phyloP scores from a whole-genome alignment of 108 stramenopile species.

The Discostella stelligeroides region DNA sequence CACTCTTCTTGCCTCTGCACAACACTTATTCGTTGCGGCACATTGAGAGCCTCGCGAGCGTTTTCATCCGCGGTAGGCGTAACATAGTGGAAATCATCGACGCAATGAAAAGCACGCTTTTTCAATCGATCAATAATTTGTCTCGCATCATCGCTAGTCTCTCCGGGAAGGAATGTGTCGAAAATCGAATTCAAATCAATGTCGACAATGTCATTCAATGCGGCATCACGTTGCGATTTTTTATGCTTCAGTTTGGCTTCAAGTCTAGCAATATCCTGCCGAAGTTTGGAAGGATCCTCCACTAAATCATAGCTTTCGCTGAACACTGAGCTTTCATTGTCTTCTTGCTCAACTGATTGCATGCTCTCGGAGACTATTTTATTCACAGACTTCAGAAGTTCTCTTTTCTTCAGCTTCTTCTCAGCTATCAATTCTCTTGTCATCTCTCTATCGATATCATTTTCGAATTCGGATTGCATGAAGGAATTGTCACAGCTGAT shows the following conservation, averaged over 20 bases:
- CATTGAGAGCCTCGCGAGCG: neutral
- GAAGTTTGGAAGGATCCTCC: conserved; percentile 31
- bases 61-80: neutral
- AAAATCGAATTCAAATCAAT: conserved; percentile 29
- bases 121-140: conserved; percentile 34
- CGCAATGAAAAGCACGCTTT: conserved; percentile 20
- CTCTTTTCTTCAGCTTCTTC: conserved; percentile 23
- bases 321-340: conserved; percentile 10
- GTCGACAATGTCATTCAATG: conserved; percentile 47
- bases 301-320: conserved; percentile 21
- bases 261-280: conserved; percentile 25
- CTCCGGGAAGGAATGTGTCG: conserved; percentile 24
- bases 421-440: conserved; percentile 13
- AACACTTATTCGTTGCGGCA: conserved; percentile 1
- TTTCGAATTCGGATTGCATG: neutral
- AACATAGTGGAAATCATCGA: conserved; percentile 8
- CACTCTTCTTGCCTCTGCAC: conserved; percentile 33
- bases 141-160: conserved; percentile 19
- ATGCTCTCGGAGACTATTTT: conserved; percentile 9
- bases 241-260: conserved; percentile 41
- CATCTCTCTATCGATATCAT: conserved; percentile 30
- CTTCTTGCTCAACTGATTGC: conserved; percentile 1
- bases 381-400: conserved; percentile 35
- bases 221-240: conserved; percentile 26
- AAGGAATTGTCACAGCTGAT: conserved; percentile 5